Conservation (phyloP, 768 basidiomycete genomes). For the Panaeolus cyanescens region DNA sequence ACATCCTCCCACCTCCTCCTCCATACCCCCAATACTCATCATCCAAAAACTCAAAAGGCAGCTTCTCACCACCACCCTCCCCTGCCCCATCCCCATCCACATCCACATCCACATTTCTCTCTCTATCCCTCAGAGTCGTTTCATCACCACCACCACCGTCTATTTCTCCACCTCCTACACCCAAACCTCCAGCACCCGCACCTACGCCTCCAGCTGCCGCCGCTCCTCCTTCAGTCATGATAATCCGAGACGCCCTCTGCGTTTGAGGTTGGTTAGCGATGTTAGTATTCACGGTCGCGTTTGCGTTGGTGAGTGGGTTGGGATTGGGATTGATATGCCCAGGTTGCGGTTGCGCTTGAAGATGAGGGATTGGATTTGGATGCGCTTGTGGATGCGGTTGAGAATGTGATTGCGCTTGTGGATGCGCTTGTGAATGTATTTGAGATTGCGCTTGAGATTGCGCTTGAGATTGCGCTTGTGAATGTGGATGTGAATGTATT, state of each 20-base stretch:
- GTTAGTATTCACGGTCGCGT: neutral
- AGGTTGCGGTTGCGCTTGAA: neutral
- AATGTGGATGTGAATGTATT: neutral
- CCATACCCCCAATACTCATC: neutral
- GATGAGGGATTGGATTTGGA: neutral
- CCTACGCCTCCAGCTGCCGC: too few species aligned
- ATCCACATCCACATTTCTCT: neutral
- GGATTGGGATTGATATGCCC: neutral
- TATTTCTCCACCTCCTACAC: too few species aligned
- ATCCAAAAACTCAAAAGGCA: slow-evolving; percentile 1
- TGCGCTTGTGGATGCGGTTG: neutral
- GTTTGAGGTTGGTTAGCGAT: neutral
- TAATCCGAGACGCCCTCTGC: too few species aligned
- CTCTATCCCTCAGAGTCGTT: neutral
- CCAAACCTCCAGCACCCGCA: too few species aligned
- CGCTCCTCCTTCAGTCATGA: too few species aligned
- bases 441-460: neutral
- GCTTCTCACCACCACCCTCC: neutral
- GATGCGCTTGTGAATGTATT: neutral
- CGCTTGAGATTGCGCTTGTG: neutral
- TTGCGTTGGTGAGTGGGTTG: neutral
- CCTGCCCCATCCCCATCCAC: neutral
- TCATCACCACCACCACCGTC: too few species aligned
- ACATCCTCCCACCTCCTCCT: neutral
- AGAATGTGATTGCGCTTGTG: neutral